Evolutionary conservation across 1,139 yeast genomes (phyloP), one percentile per base, ranked within the genome.

Genomic region (Zhuliangozyma blackwelliae): DNA sequence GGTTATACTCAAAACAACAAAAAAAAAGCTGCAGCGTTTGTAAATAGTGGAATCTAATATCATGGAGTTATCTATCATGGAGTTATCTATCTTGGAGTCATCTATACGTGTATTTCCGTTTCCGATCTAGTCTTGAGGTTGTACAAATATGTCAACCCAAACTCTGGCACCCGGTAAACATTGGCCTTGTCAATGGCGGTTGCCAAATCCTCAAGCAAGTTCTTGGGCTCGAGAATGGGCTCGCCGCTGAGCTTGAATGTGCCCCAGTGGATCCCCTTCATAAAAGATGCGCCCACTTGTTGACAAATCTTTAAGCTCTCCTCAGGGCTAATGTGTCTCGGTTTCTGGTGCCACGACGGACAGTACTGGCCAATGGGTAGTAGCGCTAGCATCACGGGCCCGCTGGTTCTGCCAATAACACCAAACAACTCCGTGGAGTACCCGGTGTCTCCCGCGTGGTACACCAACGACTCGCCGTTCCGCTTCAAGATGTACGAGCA

Each of bases 381-480:
- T 59, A 90, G 69, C 1, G 94, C 87, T 22, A 90, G 65, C 33
- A 64, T 65, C 7, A 84, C 75, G 0, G 78, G 70, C 0, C 95
- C 95, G 54, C 72, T 81, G 32, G 68, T 74, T 31, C 69, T 60
- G 2, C 83, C 79, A 29, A 90, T 83, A 12, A 78, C 68, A 12
- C 67, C 64, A 59, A 85, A 90, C 36, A 90, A 59, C 32, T 80
- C 95, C 31, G 72, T 55, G 32, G 83, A 81, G 56, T 87, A 90
- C 1, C 97, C 97, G 0, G 97, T 88, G 53, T 90, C 97, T 8
- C 97, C 97, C 5, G 94, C 95, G 57, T 90, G 97, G 65, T 81
- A 90, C 32, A 89, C 64, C 1, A 88, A 55, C 0, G 96, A 85
- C 48, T 76, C 68, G 0, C 80, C 82, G 47, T 85, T 75, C 40